These are phyloP conservation scores for Rhizophagus sp. DNA, from an alignment of 192 early-diverging fungal species.

Conservation along the genomic window DNA sequence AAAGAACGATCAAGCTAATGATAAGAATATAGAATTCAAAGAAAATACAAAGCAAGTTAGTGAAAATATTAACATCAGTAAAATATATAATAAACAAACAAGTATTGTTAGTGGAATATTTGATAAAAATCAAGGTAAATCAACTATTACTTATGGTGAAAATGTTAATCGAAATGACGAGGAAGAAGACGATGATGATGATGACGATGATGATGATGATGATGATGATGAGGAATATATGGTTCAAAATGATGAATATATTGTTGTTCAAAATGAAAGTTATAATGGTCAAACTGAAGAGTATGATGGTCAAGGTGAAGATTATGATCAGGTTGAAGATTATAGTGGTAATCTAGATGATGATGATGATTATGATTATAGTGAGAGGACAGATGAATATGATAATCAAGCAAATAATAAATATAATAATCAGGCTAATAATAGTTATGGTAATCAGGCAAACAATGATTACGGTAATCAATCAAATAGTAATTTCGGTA, in stretches of 20 bases:
- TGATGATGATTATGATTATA: not conserved
- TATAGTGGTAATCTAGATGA: not conserved
- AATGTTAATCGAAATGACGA: constrained; percentile 2
- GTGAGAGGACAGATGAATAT: not conserved
- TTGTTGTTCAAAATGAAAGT: not conserved
- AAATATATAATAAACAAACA: not conserved
- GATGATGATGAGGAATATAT: constrained; percentile 11
- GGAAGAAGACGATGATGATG: not conserved
- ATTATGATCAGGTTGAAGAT: not conserved
- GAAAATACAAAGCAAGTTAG: constrained; percentile 21
- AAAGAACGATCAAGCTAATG: not conserved
- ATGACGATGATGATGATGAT: constrained; percentile 10
- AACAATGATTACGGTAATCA: not conserved
- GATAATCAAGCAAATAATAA: not conserved
- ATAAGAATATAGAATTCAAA: not conserved
- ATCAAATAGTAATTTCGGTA: not conserved
- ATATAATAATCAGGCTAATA: not conserved
- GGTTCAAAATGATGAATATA: constrained; percentile 4
- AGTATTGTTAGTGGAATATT: not conserved
- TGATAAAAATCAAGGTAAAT: not conserved
- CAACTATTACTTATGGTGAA: constrained; percentile 1
- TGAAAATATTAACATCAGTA: not conserved
- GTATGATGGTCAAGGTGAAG: not conserved
- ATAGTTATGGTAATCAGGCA: not conserved
- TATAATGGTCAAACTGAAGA: not conserved